phyloP scores from a whole-genome alignment of 495 filamentous ascomycete genomes.

The Aspergillus affinis region DNA sequence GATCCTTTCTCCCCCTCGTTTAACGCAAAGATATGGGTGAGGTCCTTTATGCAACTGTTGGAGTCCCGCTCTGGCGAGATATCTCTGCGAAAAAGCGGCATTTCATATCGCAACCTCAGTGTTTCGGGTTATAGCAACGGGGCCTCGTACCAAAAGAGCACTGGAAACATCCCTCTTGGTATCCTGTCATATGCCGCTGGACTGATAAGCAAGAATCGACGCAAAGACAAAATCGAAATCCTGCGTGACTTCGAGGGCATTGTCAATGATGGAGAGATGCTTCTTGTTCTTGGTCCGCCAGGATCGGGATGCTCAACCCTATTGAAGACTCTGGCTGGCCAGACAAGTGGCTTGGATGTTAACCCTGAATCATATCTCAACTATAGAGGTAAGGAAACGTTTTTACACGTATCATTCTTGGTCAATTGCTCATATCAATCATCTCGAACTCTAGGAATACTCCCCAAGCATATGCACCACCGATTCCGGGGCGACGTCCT shows the following conservation, averaged over 20 bases:
- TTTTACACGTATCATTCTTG: no score
- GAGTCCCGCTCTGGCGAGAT: not conserved
- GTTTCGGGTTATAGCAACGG: not conserved
- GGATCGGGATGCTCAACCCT: not conserved
- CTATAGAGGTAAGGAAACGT: no score
- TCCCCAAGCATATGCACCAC: no score
- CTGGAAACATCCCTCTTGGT: not conserved
- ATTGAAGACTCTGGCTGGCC: not conserved
- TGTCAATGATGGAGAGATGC: not conserved
- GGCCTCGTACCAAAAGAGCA: not conserved
- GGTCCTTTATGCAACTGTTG: not conserved
- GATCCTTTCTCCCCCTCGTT: not conserved
- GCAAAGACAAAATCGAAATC: not conserved
- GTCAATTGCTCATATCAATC: no score
- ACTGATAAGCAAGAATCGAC: not conserved
- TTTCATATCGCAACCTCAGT: not conserved
- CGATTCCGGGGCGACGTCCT: no score
- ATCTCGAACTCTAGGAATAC: no score
- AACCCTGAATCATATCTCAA: not conserved
- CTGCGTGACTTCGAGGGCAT: not conserved
- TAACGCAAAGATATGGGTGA: not conserved
- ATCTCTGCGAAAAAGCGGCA: not conserved
- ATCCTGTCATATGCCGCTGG: not conserved
- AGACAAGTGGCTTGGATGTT: not conserved
- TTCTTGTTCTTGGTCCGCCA: not conserved